Evolutionary conservation across 2,329 filamentous ascomycete species (phyloP).

Genomic region (Fusarium longipes): DNA sequence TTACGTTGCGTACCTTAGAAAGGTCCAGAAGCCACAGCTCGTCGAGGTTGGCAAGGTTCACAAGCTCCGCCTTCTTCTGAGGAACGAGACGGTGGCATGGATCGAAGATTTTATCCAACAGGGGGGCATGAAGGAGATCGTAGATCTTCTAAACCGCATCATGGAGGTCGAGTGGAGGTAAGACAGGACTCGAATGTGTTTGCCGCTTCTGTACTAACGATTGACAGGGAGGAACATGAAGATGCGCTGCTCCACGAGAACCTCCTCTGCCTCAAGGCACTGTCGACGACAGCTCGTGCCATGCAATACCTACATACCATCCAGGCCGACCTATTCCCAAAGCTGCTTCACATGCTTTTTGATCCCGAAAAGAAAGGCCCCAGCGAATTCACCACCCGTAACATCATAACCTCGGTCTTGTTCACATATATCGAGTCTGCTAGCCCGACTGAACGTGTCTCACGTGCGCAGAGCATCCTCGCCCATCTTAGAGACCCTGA

Average conservation of each 20-base stretch:
- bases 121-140: constrained; percentile 92
- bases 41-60: constrained; percentile 96
- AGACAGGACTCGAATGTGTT: constrained; percentile 48
- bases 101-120: constrained; percentile 90
- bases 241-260: constrained; percentile 92
- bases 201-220: constrained; percentile 12
- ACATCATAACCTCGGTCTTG: constrained; percentile 87
- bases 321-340: constrained; percentile 84
- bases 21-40: constrained; percentile 81
- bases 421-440: constrained; percentile 87
- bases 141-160: constrained; percentile 86
- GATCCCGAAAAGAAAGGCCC: constrained; percentile 98
- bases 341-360: constrained; percentile 88
- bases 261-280: constrained; percentile 90
- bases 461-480: constrained; percentile 79
- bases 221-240: constrained; percentile 87
- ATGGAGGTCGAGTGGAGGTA: constrained; percentile 97
- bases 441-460: constrained; percentile 68
- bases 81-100: constrained; percentile 96
- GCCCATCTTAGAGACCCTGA: constrained; percentile 83
- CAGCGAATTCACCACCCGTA: constrained; percentile 93
- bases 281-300: constrained; percentile 90
- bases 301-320: constrained; percentile 84
- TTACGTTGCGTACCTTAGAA: constrained; percentile 86
- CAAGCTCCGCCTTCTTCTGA: constrained; percentile 86